phyloP scores from a whole-genome alignment of 352 stramenopile species.

The Thalassiosira mediterranea region DNA sequence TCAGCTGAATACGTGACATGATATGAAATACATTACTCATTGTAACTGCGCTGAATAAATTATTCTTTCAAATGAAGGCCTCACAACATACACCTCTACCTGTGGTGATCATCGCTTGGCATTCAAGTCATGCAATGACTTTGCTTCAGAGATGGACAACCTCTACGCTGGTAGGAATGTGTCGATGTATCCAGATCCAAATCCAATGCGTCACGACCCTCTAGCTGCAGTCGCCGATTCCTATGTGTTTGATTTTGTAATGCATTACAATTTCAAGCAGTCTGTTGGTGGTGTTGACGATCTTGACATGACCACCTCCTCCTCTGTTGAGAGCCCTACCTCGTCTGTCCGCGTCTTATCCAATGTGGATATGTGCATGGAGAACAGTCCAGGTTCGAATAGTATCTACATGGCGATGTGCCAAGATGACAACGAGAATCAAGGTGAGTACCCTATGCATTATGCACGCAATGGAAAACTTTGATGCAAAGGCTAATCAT shows the following conservation, averaged over 20 bases:
- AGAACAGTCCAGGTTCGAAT: neutral
- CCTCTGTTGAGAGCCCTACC: too few relatives aligned
- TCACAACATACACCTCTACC: too few relatives aligned
- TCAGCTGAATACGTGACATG: too few relatives aligned
- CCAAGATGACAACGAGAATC: neutral
- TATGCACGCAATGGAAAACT: too few relatives aligned
- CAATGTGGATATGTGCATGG: too few relatives aligned
- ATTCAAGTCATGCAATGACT: neutral
- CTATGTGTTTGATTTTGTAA: neutral
- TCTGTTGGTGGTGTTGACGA: neutral
- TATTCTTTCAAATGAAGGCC: too few relatives aligned
- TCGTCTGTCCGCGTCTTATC: too few relatives aligned
- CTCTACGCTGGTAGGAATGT: neutral
- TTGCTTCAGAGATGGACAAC: neutral
- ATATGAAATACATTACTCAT: too few relatives aligned
- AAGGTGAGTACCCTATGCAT: too few relatives aligned
- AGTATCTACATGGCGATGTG: neutral
- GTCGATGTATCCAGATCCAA: neutral
- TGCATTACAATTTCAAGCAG: neutral
- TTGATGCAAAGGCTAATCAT: too few relatives aligned
- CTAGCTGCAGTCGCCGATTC: neutral
- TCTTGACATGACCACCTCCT: neutral
- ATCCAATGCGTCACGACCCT: neutral
- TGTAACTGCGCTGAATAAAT: too few relatives aligned
- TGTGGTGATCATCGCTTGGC: too few relatives aligned